A percentile compares a stretch with the other conserved stretches of the same genome.
These are phyloP conservation scores for Boeremia exigua DNA, from an alignment of 2,329 filamentous ascomycete genomes.

Conservation along the genomic window DNA sequence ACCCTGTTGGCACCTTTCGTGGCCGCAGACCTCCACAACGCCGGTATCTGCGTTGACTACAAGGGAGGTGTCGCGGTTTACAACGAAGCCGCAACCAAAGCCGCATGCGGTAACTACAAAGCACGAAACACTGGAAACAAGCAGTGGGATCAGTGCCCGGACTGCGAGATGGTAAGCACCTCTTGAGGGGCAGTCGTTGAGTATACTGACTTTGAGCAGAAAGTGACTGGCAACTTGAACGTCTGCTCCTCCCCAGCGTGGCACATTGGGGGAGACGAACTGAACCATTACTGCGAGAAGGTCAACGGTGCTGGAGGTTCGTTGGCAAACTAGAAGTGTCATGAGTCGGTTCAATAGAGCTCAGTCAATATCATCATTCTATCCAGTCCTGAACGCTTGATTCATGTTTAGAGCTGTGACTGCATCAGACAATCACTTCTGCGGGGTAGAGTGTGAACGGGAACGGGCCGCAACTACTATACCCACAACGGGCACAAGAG, in stretches of 20 bases:
- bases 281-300: slow-evolving; percentile 33
- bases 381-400: not conserved
- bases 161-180: slow-evolving; percentile 32
- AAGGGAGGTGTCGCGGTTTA: slow-evolving; percentile 27
- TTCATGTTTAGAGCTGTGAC: not conserved
- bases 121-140: slow-evolving; percentile 35
- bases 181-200: not conserved
- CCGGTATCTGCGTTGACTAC: slow-evolving; percentile 28
- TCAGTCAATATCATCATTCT: not conserved
- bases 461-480: not conserved
- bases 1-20: slow-evolving; percentile 21
- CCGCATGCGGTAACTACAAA: slow-evolving; percentile 29
- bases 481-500: not conserved
- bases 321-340: slow-evolving; percentile 10
- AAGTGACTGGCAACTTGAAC: slow-evolving; percentile 25
- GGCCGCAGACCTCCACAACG: slow-evolving; percentile 28
- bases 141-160: slow-evolving; percentile 37
- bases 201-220: slow-evolving; percentile 6
- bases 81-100: slow-evolving; percentile 30
- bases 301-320: slow-evolving; percentile 26
- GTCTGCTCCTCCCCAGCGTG: slow-evolving; percentile 28
- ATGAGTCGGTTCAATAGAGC: not conserved
- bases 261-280: slow-evolving; percentile 40
- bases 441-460: not conserved
- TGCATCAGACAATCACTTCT: not conserved